Evolutionary conservation across 2,329 filamentous ascomycete species (phyloP).

Genomic region (Alternaria dauci): DNA sequence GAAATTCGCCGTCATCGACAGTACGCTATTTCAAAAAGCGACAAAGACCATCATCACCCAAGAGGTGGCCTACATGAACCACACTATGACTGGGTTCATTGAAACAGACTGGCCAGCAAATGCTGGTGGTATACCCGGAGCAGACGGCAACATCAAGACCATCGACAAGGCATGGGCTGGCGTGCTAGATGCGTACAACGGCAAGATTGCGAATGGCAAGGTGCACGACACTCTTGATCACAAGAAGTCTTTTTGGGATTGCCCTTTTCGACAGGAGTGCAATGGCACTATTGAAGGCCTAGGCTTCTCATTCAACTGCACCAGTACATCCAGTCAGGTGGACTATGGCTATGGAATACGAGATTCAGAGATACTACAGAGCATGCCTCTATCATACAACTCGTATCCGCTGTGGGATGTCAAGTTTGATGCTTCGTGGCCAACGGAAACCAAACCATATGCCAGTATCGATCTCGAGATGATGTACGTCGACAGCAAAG

Average conservation of each 20-base stretch:
- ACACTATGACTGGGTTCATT: constrained; percentile 30
- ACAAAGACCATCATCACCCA: not conserved
- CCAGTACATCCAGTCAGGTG: constrained; percentile 17
- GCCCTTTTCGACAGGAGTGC: constrained; percentile 33
- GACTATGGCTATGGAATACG: constrained; percentile 33
- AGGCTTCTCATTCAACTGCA: constrained; percentile 31
- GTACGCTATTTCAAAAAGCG: constrained; percentile 20
- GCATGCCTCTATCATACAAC: constrained; percentile 12
- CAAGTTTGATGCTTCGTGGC: constrained; percentile 22
- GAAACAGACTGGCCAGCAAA: constrained; percentile 26
- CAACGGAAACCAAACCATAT: constrained; percentile 20
- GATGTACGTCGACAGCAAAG: constrained; percentile 29
- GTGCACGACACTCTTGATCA: constrained; percentile 26
- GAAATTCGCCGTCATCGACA: constrained; percentile 37
- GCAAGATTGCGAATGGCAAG: constrained; percentile 35
- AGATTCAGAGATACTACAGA: constrained; percentile 13
- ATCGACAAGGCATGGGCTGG: constrained; percentile 27
- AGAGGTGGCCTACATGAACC: constrained; percentile 30
- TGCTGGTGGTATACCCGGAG: constrained; percentile 31
- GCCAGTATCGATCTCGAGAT: constrained; percentile 30
- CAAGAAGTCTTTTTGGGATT: constrained; percentile 31
- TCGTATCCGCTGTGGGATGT: constrained; percentile 26
- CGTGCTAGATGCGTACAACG: constrained; percentile 32
- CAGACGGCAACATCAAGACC: constrained; percentile 27
- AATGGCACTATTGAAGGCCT: constrained; percentile 23